These are phyloP conservation scores for Saccharomycopsis vini DNA, from an alignment of 805 yeast genomes.

Conservation along the genomic window DNA sequence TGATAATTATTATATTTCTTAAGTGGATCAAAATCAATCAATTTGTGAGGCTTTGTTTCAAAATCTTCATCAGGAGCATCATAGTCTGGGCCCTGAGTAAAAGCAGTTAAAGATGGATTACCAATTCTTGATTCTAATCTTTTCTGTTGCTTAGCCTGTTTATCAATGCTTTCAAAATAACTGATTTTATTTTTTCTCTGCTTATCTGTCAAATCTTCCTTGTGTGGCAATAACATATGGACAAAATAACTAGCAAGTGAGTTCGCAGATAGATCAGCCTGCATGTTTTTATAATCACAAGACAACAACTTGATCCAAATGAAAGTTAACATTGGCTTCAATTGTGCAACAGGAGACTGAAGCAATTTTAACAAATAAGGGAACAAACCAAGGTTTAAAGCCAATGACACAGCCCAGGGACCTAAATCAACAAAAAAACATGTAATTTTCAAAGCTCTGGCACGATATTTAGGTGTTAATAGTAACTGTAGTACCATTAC, in stretches of 20 bases:
- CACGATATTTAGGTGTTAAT: conserved; percentile 86
- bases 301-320: conserved; percentile 99
- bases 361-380: conserved; percentile 86
- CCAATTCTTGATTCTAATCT: conserved; percentile 16
- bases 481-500: conserved; percentile 91
- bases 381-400: conserved; percentile 89
- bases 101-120: conserved; percentile 14
- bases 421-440: conserved; percentile 88
- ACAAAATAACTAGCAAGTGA: conserved; percentile 43
- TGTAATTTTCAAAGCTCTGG: conserved; percentile 75
- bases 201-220: conserved; percentile 12
- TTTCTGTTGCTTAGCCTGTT: conserved; percentile 17
- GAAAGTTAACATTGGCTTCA: conserved; percentile 87
- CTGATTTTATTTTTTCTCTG: conserved; percentile 17
- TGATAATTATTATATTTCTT: no score
- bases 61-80: conserved; percentile 11
- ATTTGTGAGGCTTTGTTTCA: conserved; percentile 13
- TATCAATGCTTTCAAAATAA: conserved; percentile 19
- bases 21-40: conserved; percentile 16
- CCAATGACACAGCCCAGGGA: conserved; percentile 94
- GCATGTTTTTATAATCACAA: conserved; percentile 82
- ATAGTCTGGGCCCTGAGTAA: neutral
- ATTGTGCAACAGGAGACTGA: conserved; percentile 91
- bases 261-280: conserved; percentile 56
- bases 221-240: conserved; percentile 53